These are phyloP conservation scores for Paraconiothyrium brasiliense DNA, from an alignment of 2,329 filamentous ascomycete species.

Conservation along the genomic window DNA sequence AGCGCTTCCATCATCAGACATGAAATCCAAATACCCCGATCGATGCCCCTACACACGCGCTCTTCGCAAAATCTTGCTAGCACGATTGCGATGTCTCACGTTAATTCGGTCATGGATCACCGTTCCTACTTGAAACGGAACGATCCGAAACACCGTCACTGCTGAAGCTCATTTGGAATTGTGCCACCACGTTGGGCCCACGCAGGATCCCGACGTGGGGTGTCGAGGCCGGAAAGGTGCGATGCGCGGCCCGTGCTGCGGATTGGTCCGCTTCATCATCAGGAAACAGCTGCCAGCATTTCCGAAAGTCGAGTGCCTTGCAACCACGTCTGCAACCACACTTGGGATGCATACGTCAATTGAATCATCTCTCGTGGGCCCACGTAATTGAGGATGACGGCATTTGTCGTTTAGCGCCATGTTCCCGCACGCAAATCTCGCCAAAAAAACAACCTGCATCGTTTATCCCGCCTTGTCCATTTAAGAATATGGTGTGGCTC, in stretches of 20 bases:
- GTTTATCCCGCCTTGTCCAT: not conserved
- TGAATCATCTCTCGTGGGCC: not conserved
- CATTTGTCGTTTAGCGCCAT: not conserved
- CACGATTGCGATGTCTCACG: not conserved
- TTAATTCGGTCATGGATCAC: not conserved
- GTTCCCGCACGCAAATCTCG: not conserved
- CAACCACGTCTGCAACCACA: not conserved
- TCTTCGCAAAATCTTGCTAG: not conserved
- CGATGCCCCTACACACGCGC: not conserved
- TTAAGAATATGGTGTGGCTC: constrained; percentile 3
- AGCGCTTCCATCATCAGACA: not conserved
- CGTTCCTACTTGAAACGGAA: not conserved
- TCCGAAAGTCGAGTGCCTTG: not conserved
- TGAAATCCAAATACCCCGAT: not conserved
- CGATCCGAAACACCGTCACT: not conserved
- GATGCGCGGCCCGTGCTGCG: not conserved
- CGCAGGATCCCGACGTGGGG: constrained; percentile 11
- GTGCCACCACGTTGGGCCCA: not conserved
- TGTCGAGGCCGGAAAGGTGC: not conserved
- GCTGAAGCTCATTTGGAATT: not conserved
- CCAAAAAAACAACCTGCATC: not conserved
- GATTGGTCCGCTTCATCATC: not conserved
- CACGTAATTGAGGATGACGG: not conserved
- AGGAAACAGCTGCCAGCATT: not conserved
- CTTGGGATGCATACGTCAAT: not conserved